phyloP scores from a whole-genome alignment of 2,329 filamentous ascomycete genomes.

The Aspergillus spinulosporus region DNA sequence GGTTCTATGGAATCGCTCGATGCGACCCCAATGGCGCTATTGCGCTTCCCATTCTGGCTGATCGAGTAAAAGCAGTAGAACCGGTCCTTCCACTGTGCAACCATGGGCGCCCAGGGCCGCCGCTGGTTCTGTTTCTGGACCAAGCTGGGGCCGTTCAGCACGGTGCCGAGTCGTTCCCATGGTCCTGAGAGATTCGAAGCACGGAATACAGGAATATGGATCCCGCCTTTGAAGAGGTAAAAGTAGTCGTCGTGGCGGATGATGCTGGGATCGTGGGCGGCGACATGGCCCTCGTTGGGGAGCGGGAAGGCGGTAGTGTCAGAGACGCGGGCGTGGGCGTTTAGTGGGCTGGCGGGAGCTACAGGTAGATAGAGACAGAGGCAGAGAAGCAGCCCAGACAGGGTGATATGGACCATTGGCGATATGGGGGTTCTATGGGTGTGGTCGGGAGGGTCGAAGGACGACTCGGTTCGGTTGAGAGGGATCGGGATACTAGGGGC shows the following conservation, averaged over 20 bases:
- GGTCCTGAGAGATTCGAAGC: slow-evolving; percentile 32
- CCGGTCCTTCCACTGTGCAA: slow-evolving; percentile 28
- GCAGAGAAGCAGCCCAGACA: slow-evolving; percentile 11
- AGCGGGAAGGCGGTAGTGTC: slow-evolving; percentile 29
- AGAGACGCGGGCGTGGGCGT: slow-evolving; percentile 26
- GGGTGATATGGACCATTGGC: slow-evolving; percentile 6
- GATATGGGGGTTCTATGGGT: not conserved
- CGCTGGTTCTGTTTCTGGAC: slow-evolving; percentile 33
- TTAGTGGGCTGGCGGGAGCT: slow-evolving; percentile 14
- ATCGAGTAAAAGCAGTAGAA: slow-evolving; percentile 43
- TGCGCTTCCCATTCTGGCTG: slow-evolving; percentile 29
- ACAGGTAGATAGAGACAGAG: slow-evolving; percentile 13
- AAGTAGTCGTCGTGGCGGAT: slow-evolving; percentile 29
- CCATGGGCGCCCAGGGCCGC: slow-evolving; percentile 39
- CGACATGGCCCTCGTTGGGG: slow-evolving; percentile 31
- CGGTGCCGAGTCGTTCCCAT: slow-evolving; percentile 35
- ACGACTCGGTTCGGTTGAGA: not conserved
- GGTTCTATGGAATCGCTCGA: slow-evolving; percentile 28
- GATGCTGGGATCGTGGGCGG: slow-evolving; percentile 38
- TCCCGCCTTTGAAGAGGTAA: slow-evolving; percentile 39
- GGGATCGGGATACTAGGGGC: not conserved
- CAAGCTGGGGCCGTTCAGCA: slow-evolving; percentile 32
- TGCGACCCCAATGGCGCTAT: slow-evolving; percentile 41
- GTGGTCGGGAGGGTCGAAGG: not conserved
- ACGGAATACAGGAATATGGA: slow-evolving; percentile 29